phyloP scores from a whole-genome alignment of 768 basidiomycete species.

The Amanita rimosa region DNA sequence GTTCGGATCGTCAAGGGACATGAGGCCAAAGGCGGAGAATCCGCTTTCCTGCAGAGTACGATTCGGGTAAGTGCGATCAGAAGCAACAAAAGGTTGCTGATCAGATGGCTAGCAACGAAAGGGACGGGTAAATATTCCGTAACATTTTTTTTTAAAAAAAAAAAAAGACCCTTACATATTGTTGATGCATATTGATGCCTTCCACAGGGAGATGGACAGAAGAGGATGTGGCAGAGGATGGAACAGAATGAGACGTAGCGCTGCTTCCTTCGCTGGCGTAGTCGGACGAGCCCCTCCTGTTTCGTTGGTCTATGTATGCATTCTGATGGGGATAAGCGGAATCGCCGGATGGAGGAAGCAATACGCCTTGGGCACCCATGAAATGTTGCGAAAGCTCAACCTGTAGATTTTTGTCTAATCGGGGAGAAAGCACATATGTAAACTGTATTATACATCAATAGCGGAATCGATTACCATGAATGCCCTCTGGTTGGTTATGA shows the following conservation, averaged over 20 bases:
- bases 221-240: slow-evolving; percentile 46
- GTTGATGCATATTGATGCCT: not conserved
- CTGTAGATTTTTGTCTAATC: slow-evolving; percentile 8
- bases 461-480: slow-evolving; percentile 9
- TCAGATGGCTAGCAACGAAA: slow-evolving; percentile 1
- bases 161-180: slow-evolving; percentile 3
- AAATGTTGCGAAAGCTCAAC: slow-evolving; percentile 5
- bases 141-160: no score
- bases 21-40: slow-evolving; percentile 60
- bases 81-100: not conserved
- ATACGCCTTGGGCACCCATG: slow-evolving; percentile 1
- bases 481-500: slow-evolving; percentile 1
- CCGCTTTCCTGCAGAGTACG: slow-evolving; percentile 24
- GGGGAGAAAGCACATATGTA: slow-evolving; percentile 15
- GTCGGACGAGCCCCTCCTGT: slow-evolving; percentile 23
- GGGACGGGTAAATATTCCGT: slow-evolving; percentile 16
- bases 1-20: slow-evolving; percentile 67
- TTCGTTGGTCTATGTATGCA: slow-evolving; percentile 7
- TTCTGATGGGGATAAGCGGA: not conserved
- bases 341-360: not conserved
- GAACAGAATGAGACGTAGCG: slow-evolving; percentile 29
- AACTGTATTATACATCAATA: slow-evolving; percentile 9
- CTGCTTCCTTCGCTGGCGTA: slow-evolving; percentile 36
- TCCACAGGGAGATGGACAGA: slow-evolving; percentile 36
- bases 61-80: slow-evolving; percentile 6